Conservation (phyloP, 768 basidiomycete genomes). For the Arthromyces matolae region DNA sequence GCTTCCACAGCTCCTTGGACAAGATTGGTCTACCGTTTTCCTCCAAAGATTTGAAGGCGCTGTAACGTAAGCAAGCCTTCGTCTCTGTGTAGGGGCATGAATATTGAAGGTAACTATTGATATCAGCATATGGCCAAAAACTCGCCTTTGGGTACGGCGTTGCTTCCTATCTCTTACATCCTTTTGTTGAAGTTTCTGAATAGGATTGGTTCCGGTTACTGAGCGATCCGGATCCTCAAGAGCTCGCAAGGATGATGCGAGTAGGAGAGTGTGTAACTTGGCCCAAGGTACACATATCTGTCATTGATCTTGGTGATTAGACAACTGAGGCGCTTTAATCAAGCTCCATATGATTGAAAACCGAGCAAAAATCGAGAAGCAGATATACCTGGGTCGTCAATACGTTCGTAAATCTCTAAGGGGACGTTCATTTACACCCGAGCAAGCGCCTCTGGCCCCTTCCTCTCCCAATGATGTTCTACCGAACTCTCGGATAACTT, state of each 20-base stretch:
- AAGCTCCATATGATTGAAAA: constrained; percentile 95
- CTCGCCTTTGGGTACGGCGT: constrained; percentile 60
- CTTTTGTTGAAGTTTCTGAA: constrained; percentile 1
- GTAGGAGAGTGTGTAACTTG: constrained; percentile 92
- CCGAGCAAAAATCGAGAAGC: constrained; percentile 77
- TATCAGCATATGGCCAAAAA: constrained; percentile 78
- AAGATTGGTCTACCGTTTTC: constrained; percentile 96
- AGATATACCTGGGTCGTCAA: constrained; percentile 77
- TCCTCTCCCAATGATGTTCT: constrained; percentile 14
- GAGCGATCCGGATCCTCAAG: constrained; percentile 75
- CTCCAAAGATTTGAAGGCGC: constrained; percentile 89
- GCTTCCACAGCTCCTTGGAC: constrained; percentile 87
- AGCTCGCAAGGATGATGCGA: constrained; percentile 81
- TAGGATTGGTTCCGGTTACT: constrained; percentile 87
- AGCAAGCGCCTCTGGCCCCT: constrained; percentile 21
- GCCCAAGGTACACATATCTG: constrained; percentile 76
- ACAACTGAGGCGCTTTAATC: background rate
- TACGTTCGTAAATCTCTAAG: constrained; percentile 57
- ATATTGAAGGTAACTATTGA: constrained; percentile 11
- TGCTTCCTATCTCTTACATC: constrained; percentile 1
- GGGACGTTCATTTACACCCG: constrained; percentile 21
- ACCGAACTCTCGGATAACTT: constrained; percentile 13
- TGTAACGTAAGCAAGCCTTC: constrained; percentile 67
- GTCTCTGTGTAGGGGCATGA: too few species aligned
- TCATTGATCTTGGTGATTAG: background rate